Base-by-base conservation (phyloP, 192 early-diverging fungal genomes). In the Entophlyctis luteolus region DNA sequence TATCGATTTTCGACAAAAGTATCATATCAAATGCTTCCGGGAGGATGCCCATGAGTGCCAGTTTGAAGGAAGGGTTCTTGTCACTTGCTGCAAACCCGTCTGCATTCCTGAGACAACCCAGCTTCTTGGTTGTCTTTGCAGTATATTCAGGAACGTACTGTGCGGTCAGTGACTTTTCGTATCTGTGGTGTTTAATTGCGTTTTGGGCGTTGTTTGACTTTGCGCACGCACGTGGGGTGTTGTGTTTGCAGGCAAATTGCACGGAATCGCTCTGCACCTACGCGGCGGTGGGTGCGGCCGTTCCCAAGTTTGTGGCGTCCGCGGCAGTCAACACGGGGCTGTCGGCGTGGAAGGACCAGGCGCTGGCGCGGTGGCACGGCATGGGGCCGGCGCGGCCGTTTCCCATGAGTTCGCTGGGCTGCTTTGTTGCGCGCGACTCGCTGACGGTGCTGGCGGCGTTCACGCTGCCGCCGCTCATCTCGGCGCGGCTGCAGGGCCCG, bases 21-120 rank as follows among this genome's bases (percentile, higher is more conserved):
- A 81, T 81, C 47, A 77, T 81, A 50, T 38, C 65, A 16, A 79
- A 73, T 48, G 79, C 73, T 8, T 72, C 70, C 2, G 77, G 77
- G 16, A 69, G 59, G 33, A n/a, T 66, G 36, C 47, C 52, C 20
- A 46, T 81, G 49, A n/a, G 48, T 18, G 27, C 32, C 31, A 59
- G 55, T 14, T 25, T 81, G 2, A 29, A 28, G 2, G 14, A 59
- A 3, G 72, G 71, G 3, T 10, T 72, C 34, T n/a, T 22, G 18
- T 36, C 31, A 18, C 62, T 81, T 18, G 2, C 77, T 20, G 49
- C 66, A 3, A 23, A 47, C 4, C 79, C 79, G 3, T 1, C 39
- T 8, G 22, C 23, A 14, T 77, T 77, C 31, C 12, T 71, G 20
- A 33, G 60, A 2, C 71, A 78, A 48, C 79, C 77, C 35, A 54